A percentile compares a stretch with the other conserved stretches of the same genome.
Evolutionary conservation across 2,329 filamentous ascomycete genomes (phyloP).

Genomic region (Penicillium sp.): DNA sequence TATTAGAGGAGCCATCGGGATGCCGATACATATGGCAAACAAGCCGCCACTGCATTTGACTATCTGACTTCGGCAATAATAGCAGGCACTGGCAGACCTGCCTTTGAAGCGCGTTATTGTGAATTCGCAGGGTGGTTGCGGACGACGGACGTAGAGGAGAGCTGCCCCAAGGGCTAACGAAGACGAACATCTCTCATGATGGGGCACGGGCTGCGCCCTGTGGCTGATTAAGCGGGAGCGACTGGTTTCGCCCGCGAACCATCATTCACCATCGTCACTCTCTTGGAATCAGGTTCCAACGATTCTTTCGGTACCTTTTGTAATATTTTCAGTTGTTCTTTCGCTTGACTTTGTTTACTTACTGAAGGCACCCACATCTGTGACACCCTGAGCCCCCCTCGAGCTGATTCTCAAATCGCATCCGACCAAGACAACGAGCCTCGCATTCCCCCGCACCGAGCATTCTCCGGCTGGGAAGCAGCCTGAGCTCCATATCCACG

Average conservation of each 20-base stretch:
- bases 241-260: conserved; percentile 24
- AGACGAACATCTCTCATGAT: background rate
- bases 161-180: background rate
- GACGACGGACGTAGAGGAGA: background rate
- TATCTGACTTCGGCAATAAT: too few relatives aligned
- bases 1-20: too few relatives aligned
- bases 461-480: conserved; percentile 14
- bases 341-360: background rate
- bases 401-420: background rate
- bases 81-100: too few relatives aligned
- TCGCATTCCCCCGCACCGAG: conserved; percentile 20
- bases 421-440: background rate
- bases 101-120: background rate
- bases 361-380: background rate
- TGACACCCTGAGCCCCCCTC: background rate
- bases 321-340: background rate
- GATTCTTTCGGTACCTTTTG: conserved; percentile 15
- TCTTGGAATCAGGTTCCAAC: conserved; percentile 29
- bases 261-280: conserved; percentile 22
- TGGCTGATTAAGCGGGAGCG: conserved; percentile 21
- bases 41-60: too few relatives aligned
- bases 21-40: too few relatives aligned
- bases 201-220: background rate
- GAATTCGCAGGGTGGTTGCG: background rate
- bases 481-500: conserved; percentile 13